Conservation (phyloP, 2,329 filamentous ascomycete genomes). For the Colletotrichum lini region DNA sequence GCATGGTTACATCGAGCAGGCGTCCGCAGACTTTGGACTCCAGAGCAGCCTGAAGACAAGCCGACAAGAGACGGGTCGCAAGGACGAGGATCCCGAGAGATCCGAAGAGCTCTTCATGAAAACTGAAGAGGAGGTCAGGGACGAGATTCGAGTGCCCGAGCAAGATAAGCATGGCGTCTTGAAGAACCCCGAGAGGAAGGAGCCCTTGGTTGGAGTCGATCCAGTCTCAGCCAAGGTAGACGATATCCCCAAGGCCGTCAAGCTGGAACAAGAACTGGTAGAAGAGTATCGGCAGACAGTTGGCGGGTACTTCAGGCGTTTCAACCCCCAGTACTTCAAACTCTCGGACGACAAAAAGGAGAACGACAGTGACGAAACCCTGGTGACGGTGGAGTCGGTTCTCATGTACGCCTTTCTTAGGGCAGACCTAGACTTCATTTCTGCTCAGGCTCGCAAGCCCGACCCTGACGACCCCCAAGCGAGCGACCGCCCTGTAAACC, state of each 20-base stretch:
- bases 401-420: constrained; percentile 94
- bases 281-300: constrained; percentile 85
- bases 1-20: constrained; percentile 90
- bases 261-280: constrained; percentile 80
- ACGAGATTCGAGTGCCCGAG: constrained; percentile 54
- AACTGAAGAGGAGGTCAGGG: constrained; percentile 60
- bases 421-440: constrained; percentile 94
- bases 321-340: constrained; percentile 84
- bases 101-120: constrained; percentile 62
- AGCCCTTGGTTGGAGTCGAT: constrained; percentile 55
- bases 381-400: constrained; percentile 80
- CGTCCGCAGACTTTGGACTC: constrained; percentile 82
- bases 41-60: constrained; percentile 78
- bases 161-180: constrained; percentile 51
- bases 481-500: constrained; percentile 84
- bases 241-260: constrained; percentile 73
- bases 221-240: constrained; percentile 66
- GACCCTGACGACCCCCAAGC: constrained; percentile 78
- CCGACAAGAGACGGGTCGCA: constrained; percentile 48
- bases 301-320: constrained; percentile 94
- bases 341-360: constrained; percentile 50
- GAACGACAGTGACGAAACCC: constrained; percentile 46
- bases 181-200: constrained; percentile 54
- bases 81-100: constrained; percentile 52
- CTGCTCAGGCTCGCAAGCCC: constrained; percentile 88